Percentiles rank a stretch among this genome's conserved stretches.
Evolutionary conservation across 2,329 filamentous ascomycete genomes (phyloP).

Genomic region (Alternaria sp.): DNA sequence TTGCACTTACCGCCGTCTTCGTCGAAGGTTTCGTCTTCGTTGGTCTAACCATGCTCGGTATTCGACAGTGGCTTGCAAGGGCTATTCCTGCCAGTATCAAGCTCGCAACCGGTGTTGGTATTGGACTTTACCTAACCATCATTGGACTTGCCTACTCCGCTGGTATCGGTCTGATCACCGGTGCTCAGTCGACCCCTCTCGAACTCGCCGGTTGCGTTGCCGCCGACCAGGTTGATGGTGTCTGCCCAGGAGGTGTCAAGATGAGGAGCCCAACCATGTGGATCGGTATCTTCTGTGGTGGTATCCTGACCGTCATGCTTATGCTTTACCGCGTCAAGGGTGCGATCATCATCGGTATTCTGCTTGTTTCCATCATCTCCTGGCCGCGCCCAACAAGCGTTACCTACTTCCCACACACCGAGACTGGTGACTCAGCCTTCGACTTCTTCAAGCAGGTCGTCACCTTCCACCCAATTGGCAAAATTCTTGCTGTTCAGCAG

Average conservation of each 20-base stretch:
- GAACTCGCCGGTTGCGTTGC: constrained; percentile 77
- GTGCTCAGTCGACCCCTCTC: constrained; percentile 71
- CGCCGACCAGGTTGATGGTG: constrained; percentile 56
- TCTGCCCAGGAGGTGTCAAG: constrained; percentile 71
- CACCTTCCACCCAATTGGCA: constrained; percentile 78
- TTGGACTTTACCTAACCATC: constrained; percentile 81
- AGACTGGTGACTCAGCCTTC: constrained; percentile 73
- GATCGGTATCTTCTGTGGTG: constrained; percentile 88
- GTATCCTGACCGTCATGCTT: constrained; percentile 78
- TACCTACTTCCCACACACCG: constrained; percentile 81
- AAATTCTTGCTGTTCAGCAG: constrained; percentile 73
- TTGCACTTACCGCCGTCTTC: constrained; percentile 86
- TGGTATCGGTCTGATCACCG: constrained; percentile 81
- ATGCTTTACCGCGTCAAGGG: constrained; percentile 90
- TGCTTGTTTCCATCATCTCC: constrained; percentile 86
- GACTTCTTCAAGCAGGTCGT: constrained; percentile 91
- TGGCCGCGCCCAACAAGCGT: constrained; percentile 81
- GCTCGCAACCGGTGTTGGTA: constrained; percentile 84
- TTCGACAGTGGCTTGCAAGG: constrained; percentile 72
- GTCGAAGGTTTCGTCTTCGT: constrained; percentile 89
- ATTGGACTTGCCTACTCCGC: constrained; percentile 81
- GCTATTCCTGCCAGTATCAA: constrained; percentile 86
- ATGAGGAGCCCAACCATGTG: constrained; percentile 87
- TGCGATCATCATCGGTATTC: constrained; percentile 82
- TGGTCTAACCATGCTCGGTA: constrained; percentile 74